A percentile compares a stretch with the other conserved stretches of the same genome.
Evolutionary conservation across 768 basidiomycete species (phyloP).

Genomic region (Suillus tomentosus): DNA sequence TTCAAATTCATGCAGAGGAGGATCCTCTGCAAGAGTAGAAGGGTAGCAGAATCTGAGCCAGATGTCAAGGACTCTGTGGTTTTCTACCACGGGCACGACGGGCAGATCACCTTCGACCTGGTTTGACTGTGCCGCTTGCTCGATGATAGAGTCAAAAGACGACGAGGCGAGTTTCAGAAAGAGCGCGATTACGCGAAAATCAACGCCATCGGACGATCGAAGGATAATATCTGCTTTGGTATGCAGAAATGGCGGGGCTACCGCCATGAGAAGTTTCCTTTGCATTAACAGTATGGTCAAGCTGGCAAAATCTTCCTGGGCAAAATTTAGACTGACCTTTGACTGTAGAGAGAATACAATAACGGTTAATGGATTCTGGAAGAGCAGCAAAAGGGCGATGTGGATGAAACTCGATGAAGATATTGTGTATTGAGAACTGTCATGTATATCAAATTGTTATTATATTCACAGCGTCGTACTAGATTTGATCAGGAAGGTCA

Average conservation of each 20-base stretch:
- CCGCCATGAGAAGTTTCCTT: background rate
- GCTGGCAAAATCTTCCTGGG: background rate
- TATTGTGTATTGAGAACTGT: background rate
- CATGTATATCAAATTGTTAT: background rate
- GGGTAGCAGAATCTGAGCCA: slow-evolving; percentile 19
- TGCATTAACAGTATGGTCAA: background rate
- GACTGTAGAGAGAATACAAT: background rate
- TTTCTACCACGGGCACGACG: slow-evolving; percentile 13
- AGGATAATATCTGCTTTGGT: slow-evolving; percentile 38
- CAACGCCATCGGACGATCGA: slow-evolving; percentile 36
- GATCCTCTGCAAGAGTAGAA: slow-evolving; percentile 15
- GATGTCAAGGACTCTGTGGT: slow-evolving; percentile 14
- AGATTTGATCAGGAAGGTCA: background rate
- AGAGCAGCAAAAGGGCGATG: background rate
- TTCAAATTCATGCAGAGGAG: slow-evolving; percentile 5
- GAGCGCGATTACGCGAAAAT: slow-evolving; percentile 39
- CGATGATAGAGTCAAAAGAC: slow-evolving; percentile 37
- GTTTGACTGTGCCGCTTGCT: slow-evolving; percentile 21
- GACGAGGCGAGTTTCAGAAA: slow-evolving; percentile 40
- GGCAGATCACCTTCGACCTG: slow-evolving; percentile 13
- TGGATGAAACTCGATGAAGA: background rate
- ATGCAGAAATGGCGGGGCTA: slow-evolving; percentile 33
- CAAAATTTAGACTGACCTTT: background rate
- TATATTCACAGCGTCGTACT: background rate
- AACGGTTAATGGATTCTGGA: background rate